Evolutionary conservation across 371 early-diverging fungal genomes (phyloP).

Genomic region (Actinomucor elegans): DNA sequence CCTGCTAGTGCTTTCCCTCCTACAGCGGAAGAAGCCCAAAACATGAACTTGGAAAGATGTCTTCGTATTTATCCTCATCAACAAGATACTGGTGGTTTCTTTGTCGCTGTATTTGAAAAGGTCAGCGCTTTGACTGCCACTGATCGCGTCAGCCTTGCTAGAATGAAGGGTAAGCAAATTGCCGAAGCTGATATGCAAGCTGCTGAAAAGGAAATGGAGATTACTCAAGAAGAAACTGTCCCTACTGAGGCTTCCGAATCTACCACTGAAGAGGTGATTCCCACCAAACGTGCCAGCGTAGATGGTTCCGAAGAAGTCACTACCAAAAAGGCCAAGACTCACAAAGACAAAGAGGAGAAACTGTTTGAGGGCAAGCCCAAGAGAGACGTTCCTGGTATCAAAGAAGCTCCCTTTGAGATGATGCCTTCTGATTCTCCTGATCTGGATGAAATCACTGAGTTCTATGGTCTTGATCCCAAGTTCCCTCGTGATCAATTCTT

Average conservation of each 20-base stretch:
- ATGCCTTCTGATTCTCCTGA: constrained; percentile 57
- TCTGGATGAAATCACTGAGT: constrained; percentile 54
- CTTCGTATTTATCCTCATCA: constrained; percentile 94
- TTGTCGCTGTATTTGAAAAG: constrained; percentile 97
- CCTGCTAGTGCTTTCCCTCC: constrained; percentile 74
- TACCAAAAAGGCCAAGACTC: constrained; percentile 19
- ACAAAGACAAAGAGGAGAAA: constrained; percentile 15
- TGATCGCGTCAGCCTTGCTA: constrained; percentile 43
- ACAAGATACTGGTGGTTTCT: constrained; percentile 99
- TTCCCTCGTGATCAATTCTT: constrained; percentile 86
- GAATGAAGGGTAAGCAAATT: constrained; percentile 17
- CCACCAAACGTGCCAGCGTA: constrained; percentile 17
- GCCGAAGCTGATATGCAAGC: constrained; percentile 21
- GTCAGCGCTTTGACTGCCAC: constrained; percentile 60
- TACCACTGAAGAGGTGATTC: neutral
- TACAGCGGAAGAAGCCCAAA: constrained; percentile 53
- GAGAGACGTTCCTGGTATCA: constrained; percentile 52
- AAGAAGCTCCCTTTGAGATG: constrained; percentile 81
- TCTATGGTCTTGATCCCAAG: constrained; percentile 66
- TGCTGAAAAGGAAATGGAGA: constrained; percentile 20
- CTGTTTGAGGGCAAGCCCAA: constrained; percentile 31
- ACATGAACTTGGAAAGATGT: constrained; percentile 35
- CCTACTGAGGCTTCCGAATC: constrained; percentile 19
- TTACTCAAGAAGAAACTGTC: neutral
- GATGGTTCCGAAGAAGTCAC: constrained; percentile 3